Evolutionary conservation across 495 filamentous ascomycete species (phyloP), one percentile per base, ranked within the genome.

Genomic region (Recurvomyces mirabilis): DNA sequence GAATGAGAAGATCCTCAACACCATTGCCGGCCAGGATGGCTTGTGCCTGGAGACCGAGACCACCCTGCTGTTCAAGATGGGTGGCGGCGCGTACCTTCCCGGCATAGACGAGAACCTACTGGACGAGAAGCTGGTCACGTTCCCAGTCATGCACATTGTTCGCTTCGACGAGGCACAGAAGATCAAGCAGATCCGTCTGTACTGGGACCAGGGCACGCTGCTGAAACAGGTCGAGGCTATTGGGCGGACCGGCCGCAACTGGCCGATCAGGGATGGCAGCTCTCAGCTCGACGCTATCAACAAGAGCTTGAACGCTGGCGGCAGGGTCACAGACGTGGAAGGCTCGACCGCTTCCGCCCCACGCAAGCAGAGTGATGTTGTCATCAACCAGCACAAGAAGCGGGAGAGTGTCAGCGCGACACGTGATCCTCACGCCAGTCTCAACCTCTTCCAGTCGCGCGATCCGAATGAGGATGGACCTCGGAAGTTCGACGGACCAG

Each of bases 221-320:
- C 71, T 98, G 47, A 96, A 91, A 64, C 81, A 89, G 59, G 75
- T 95, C 40, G 87, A 94, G 53, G 79, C 94, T 23, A 96, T 98
- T 64, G 91, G 91, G 44, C 75, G 77, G 52, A 79, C 83, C 20
- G 84, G 82, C 34, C 82, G 79, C 56, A 85, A 82, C 58, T 98
- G 91, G 91, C 91, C 91, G 15, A 89, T 98, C 62, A 82, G 79
- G 47, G 87, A 94, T 57, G 83, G 81, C 44, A 81, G 76, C 51
- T 87, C 93, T 19, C 91, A 96, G 63, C 70, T 78, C 32, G 33
- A 44, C 3, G 39, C 46, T 7, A 38, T 54, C 15, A 45, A 15
- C 21, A 46, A 38, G 33, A 54, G 46, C 36, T 3, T 54, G 18
- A 54, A 49, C 11, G 34, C 45, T 30, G 38, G 20, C 18, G 50